Evolutionary conservation across 208 protist species (phyloP).

Genomic region (Acanthamoeba royreba): DNA sequence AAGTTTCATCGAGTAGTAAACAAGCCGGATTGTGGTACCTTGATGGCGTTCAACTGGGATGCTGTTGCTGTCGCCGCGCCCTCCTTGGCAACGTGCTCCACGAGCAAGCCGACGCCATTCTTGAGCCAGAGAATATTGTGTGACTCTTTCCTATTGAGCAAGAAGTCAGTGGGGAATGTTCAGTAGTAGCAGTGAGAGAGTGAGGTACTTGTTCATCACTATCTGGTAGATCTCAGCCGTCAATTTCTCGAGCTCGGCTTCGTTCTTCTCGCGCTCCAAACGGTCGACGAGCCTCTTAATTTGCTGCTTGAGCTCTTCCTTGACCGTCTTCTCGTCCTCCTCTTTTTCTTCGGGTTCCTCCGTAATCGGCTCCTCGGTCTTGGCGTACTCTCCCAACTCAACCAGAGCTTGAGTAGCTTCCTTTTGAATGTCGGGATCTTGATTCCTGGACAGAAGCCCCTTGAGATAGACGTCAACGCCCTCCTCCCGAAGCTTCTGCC

Average conservation of each 20-base stretch:
- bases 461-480: neutral
- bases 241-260: neutral
- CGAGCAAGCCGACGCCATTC: neutral
- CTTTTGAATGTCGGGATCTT: neutral
- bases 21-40: neutral
- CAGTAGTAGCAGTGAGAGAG: neutral
- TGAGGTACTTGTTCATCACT: neutral
- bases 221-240: neutral
- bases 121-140: slow-evolving; percentile 2
- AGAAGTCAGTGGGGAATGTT: neutral
- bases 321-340: neutral
- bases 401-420: neutral
- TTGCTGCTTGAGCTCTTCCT: neutral
- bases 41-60: neutral
- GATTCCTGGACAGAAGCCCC: neutral
- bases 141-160: neutral
- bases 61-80: neutral
- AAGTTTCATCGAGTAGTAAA: neutral
- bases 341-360: neutral
- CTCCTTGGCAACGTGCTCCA: neutral
- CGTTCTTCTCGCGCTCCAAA: neutral
- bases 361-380: neutral
- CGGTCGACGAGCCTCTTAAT: neutral
- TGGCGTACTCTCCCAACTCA: neutral
- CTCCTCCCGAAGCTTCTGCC: neutral